Evolutionary conservation across 139 green algal species (phyloP).

Genomic region (Monoraphidium neglectum): DNA sequence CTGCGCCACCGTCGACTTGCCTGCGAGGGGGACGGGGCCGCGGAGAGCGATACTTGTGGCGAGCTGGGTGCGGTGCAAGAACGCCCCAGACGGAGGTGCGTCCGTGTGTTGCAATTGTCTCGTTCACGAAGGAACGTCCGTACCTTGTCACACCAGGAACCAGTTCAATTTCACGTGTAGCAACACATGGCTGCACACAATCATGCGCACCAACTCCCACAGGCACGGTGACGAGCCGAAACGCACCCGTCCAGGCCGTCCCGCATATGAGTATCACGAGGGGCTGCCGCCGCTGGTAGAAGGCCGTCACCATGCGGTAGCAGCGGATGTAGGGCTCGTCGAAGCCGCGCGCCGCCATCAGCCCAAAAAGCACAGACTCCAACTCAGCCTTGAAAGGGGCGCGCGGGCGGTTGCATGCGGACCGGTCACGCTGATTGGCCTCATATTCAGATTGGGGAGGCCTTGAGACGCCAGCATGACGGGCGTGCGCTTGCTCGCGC

Average conservation of each 20-base stretch:
- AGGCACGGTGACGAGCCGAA: background rate
- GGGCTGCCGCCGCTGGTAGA: constrained; percentile 70
- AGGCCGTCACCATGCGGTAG: constrained; percentile 84
- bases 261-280: constrained; percentile 89
- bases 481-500: too few species aligned
- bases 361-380: constrained; percentile 78
- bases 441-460: too few species aligned
- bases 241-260: constrained; percentile 69
- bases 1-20: constrained; percentile 91
- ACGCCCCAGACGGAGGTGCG: too few species aligned
- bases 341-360: constrained; percentile 78
- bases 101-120: too few species aligned
- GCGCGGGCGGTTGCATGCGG: too few species aligned
- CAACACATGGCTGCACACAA: background rate
- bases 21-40: constrained; percentile 36
- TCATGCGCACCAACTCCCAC: too few species aligned
- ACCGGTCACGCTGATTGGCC: too few species aligned
- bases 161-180: background rate
- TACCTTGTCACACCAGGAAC: background rate
- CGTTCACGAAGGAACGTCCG: too few species aligned
- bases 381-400: constrained; percentile 85
- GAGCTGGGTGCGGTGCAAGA: too few species aligned
- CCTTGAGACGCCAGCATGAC: too few species aligned
- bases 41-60: too few species aligned
- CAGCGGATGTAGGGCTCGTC: constrained; percentile 73